These are phyloP conservation scores for Stipa capillata DNA, from an alignment of 176 grass and related monocot genomes.

Conservation along the genomic window DNA sequence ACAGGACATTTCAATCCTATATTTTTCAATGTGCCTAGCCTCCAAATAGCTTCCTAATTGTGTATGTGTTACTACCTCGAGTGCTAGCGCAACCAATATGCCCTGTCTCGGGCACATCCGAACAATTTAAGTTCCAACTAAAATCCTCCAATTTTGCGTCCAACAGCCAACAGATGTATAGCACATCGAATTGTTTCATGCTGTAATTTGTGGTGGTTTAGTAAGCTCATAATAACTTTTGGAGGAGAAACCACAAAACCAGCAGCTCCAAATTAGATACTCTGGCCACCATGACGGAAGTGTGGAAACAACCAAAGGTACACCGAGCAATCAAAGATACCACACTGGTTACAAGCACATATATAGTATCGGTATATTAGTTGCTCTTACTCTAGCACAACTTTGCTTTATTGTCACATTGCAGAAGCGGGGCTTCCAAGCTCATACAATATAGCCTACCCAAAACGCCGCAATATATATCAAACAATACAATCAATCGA, in stretches of 20 bases:
- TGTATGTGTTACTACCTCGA: too few species aligned
- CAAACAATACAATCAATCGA: too few species aligned
- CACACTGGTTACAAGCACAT: not conserved
- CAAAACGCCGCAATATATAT: constrained; percentile 5
- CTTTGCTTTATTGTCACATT: not conserved
- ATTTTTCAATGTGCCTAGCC: too few species aligned
- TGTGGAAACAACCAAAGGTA: not conserved
- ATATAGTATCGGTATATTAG: not conserved
- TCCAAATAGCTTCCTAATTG: too few species aligned
- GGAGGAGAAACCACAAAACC: not conserved
- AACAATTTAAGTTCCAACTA: not conserved
- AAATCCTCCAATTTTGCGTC: not conserved
- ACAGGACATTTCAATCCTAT: too few species aligned
- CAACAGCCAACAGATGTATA: not conserved
- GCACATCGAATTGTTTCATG: not conserved
- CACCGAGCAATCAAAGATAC: not conserved
- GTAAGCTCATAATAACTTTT: not conserved
- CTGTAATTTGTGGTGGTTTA: not conserved
- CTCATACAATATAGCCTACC: constrained; percentile 10
- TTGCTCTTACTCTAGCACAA: not conserved
- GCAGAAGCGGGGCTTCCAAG: not conserved
- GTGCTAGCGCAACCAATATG: too few species aligned
- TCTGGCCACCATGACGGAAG: not conserved
- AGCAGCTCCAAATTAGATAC: too few species aligned
- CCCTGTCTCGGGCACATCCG: too few species aligned